Conservation (phyloP, 352 stramenopile genomes). For the Globisporangium mamillatum region DNA sequence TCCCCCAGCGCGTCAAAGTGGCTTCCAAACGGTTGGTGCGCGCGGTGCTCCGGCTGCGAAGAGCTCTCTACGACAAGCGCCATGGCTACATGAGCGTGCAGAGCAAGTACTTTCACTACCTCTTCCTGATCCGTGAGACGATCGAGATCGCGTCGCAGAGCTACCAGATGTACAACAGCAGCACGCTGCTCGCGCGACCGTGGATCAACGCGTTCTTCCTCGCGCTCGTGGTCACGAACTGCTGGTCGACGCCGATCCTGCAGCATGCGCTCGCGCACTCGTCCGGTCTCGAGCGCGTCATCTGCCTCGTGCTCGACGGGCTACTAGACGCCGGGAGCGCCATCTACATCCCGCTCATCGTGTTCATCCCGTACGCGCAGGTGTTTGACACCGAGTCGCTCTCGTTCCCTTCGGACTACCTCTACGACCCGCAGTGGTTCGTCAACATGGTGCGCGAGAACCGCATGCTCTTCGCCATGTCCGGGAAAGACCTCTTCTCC, state of each 20-base stretch:
- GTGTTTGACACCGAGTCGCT: constrained; percentile 11
- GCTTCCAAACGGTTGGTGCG: not conserved
- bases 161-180: constrained; percentile 22
- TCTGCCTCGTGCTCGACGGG: constrained; percentile 28
- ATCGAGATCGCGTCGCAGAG: constrained; percentile 25
- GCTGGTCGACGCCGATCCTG: constrained; percentile 21
- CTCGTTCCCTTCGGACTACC: constrained; percentile 13
- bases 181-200: constrained; percentile 13
- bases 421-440: constrained; percentile 24
- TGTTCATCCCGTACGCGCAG: constrained; percentile 15
- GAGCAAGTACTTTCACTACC: constrained; percentile 20
- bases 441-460: constrained; percentile 25
- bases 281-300: constrained; percentile 22
- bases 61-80: constrained; percentile 15
- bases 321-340: constrained; percentile 23
- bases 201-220: constrained; percentile 24
- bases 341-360: constrained; percentile 28
- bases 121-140: constrained; percentile 20
- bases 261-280: constrained; percentile 20
- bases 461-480: constrained; percentile 23
- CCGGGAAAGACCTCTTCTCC: constrained; percentile 15
- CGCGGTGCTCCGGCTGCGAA: constrained; percentile 1
- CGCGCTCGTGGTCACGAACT: constrained; percentile 19
- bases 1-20: constrained; percentile 11
- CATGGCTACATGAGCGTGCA: constrained; percentile 23